These are phyloP conservation scores for Hortaea werneckii DNA, from an alignment of 2,329 filamentous ascomycete species.

Conservation along the genomic window DNA sequence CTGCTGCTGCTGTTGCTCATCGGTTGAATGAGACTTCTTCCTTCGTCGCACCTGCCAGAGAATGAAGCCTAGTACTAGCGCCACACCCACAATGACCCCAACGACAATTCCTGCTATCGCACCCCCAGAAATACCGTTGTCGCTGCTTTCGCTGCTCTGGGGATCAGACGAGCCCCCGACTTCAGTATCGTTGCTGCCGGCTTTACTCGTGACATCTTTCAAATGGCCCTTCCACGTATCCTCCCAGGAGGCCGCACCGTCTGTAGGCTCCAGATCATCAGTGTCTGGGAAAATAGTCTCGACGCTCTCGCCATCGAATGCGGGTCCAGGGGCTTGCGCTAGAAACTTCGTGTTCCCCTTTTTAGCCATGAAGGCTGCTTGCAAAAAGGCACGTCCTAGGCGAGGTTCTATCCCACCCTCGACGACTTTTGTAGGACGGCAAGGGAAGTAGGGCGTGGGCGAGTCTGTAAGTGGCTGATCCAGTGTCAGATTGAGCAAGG, in stretches of 20 bases:
- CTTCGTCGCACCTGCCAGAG: constrained; percentile 5
- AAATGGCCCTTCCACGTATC: constrained; percentile 1
- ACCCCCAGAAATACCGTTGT: constrained; percentile 18
- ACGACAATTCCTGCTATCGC: constrained; percentile 27
- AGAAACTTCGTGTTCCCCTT: constrained; percentile 33
- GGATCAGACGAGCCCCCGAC: neutral
- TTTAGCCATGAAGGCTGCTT: constrained; percentile 37
- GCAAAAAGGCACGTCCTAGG: constrained; percentile 38
- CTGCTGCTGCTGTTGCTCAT: neutral
- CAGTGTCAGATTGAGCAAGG: constrained; percentile 29
- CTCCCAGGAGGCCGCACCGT: constrained; percentile 7
- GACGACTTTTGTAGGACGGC: constrained; percentile 21
- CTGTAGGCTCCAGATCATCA: constrained; percentile 1
- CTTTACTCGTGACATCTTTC: neutral
- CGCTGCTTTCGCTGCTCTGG: neutral
- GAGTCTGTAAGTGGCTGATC: constrained; percentile 26
- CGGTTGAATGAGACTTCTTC: neutral
- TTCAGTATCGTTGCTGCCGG: neutral
- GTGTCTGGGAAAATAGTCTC: constrained; percentile 3
- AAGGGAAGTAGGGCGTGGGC: constrained; percentile 34
- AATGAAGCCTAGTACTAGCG: constrained; percentile 3
- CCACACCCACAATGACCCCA: constrained; percentile 10
- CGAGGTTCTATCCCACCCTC: constrained; percentile 14
- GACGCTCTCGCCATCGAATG: neutral
- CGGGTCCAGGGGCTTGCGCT: constrained; percentile 33